Conservation (phyloP, 306 rosid species). For the Citrullus colocynthis region DNA sequence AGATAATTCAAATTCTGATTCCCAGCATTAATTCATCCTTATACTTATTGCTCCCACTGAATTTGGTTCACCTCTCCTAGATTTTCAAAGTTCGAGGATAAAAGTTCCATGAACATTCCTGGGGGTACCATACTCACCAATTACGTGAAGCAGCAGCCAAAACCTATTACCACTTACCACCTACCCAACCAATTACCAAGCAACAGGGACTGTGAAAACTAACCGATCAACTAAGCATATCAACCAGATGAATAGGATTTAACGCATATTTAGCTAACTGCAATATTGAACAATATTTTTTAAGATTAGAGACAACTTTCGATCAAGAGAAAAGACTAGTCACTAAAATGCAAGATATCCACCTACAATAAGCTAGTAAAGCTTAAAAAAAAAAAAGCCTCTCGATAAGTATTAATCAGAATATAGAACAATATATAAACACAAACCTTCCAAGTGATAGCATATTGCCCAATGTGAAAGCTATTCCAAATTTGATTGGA, state of each 20-base stretch:
- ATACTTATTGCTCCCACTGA: too few relatives aligned
- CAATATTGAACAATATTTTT: background rate
- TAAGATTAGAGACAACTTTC: background rate
- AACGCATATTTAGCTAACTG: background rate
- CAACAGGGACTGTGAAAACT: background rate
- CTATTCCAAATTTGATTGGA: conserved; percentile 81
- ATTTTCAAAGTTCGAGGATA: background rate
- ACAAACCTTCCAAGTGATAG: conserved; percentile 89
- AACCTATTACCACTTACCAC: background rate
- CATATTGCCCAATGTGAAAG: conserved; percentile 90
- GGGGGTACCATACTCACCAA: background rate
- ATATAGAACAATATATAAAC: background rate
- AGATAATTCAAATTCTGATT: too few relatives aligned
- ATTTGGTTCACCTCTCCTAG: too few relatives aligned
- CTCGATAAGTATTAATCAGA: background rate
- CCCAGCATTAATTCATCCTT: too few relatives aligned
- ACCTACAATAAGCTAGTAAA: background rate
- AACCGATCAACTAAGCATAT: background rate
- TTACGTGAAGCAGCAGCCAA: background rate
- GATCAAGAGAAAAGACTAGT: background rate
- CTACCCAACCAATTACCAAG: background rate
- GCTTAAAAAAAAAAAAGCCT: background rate
- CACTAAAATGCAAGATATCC: background rate
- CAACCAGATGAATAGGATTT: background rate
- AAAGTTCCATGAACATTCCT: background rate